Conservation (phyloP, 495 filamentous ascomycete species). For the Penicillium taxi region DNA sequence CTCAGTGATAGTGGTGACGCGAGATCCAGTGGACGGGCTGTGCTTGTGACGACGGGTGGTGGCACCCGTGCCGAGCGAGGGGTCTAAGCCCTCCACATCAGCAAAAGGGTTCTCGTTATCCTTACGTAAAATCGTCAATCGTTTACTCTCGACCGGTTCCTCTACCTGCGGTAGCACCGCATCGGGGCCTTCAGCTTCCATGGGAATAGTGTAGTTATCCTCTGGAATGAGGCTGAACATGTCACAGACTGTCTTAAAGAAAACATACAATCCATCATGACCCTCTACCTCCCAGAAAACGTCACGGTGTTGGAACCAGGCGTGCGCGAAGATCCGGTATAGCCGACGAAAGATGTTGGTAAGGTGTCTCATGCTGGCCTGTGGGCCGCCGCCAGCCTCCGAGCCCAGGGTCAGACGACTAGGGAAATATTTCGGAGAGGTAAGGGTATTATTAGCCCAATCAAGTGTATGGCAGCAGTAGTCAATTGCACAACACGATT, state of each 20-base stretch:
- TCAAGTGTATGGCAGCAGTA: conserved; percentile 98
- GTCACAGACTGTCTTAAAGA: conserved; percentile 96
- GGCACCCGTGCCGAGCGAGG: conserved; percentile 46
- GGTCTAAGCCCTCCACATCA: conserved; percentile 26
- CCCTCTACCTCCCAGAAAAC: conserved; percentile 97
- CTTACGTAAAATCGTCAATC: conserved; percentile 41
- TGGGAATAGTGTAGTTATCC: conserved; percentile 91
- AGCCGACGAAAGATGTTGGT: conserved; percentile 90
- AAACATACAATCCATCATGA: conserved; percentile 77
- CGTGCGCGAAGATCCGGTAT: conserved; percentile 95
- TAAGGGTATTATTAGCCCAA: conserved; percentile 88
- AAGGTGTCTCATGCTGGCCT: conserved; percentile 66
- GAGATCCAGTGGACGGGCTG: conserved; percentile 67
- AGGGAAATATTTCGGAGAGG: conserved; percentile 84
- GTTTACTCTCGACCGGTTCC: conserved; percentile 29
- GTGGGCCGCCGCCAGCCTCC: conserved; percentile 52
- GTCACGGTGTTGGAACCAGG: conserved; percentile 92
- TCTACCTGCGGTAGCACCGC: conserved; percentile 34
- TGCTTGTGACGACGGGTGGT: conserved; percentile 67
- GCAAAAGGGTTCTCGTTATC: conserved; percentile 22
- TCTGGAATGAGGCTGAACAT: conserved; percentile 78
- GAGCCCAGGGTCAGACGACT: conserved; percentile 68
- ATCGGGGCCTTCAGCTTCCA: conserved; percentile 77
- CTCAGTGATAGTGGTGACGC: conserved; percentile 63
- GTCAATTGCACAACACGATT: conserved; percentile 94